Evolutionary conservation across 2,329 filamentous ascomycete genomes (phyloP).

Genomic region (Clarireedia paspali): DNA sequence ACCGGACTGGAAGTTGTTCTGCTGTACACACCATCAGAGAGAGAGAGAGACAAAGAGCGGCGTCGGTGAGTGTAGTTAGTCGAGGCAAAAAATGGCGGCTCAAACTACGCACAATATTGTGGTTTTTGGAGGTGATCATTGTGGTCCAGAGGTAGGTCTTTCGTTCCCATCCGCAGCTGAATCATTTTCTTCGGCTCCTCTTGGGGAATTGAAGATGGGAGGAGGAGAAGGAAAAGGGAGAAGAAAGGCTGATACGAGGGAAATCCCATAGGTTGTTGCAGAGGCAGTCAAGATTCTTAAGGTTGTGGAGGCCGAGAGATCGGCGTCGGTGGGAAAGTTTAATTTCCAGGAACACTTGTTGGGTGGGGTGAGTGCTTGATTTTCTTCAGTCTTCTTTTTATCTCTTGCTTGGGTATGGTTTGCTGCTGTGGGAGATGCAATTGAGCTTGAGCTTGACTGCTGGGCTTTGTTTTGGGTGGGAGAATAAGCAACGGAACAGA

Average conservation of each 20-base stretch:
- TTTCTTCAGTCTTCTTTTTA: not conserved
- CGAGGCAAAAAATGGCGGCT: slow-evolving; percentile 44
- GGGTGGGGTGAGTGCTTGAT: slow-evolving; percentile 65
- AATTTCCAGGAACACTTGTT: slow-evolving; percentile 86
- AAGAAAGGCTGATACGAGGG: not conserved
- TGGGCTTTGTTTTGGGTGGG: too few species aligned
- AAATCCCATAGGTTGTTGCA: slow-evolving; percentile 58
- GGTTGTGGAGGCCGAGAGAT: slow-evolving; percentile 63
- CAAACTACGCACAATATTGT: slow-evolving; percentile 60
- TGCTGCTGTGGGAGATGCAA: too few species aligned
- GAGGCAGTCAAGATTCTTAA: slow-evolving; percentile 85
- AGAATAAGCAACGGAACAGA: too few species aligned
- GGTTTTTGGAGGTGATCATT: slow-evolving; percentile 77
- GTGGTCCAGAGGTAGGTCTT: slow-evolving; percentile 67
- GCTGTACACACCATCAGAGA: too few species aligned
- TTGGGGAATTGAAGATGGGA: not conserved
- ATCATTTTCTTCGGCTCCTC: too few species aligned
- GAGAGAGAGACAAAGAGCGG: too few species aligned
- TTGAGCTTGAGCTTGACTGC: too few species aligned
- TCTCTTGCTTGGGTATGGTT: not conserved
- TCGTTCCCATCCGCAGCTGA: not conserved
- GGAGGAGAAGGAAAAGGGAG: not conserved
- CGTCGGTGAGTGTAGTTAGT: too few species aligned
- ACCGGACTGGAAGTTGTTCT: too few species aligned
- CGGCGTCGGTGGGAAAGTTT: slow-evolving; percentile 61